Base-by-base conservation (phyloP, 1,284 basidiomycete genomes). In the Neolentinus lepideus region DNA sequence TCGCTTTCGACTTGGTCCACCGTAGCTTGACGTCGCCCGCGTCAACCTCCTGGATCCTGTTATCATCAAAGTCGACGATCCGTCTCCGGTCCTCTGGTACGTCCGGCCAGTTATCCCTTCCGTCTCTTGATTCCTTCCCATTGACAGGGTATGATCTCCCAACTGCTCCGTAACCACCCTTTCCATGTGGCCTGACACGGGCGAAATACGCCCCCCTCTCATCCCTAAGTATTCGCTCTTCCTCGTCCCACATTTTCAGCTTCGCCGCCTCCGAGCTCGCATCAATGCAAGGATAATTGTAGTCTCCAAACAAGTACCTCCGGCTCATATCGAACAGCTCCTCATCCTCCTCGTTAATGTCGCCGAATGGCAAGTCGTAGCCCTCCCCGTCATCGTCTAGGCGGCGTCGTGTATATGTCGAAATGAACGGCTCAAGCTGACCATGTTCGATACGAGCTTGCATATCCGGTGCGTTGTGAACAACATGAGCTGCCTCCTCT, bases 241-340 rank as follows among this genome's bases (percentile, higher is more conserved):
- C 85, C 63, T 84, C 87, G 47, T 79, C 78, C 88, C 86, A 87
- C 69, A 90, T 88, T 46, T 69, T 68, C 56, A 67, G 69, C 60
- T 81, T 73, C 36, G 88, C 88, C 53, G 75, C 68, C 71, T 93
- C 83, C 50, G 90, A 83, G 66, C 85, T 92, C 35, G 92, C 85
- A 64, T 95, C 94, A 57, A 95, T 86, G 60, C 85, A 87, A 0
- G 92, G 92, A 67, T 96, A 97, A 62, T 90, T 85, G 65, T 94
- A 94, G 72, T 98, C 94, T 9, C 96, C 97, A 63, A 96, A 94
- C 22, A 93, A 73, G 55, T 92, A 87, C 60, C 80, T 77, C 62
- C 82, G 79, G 63, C 87, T 85, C 53, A 88, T 77, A 19, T 71
- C 72, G 63, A 86, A 95, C 47, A 94, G 70, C 58, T 79, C 75